These are phyloP conservation scores for Plasmodium gonderi DNA, from an alignment of 169 alveolate genomes.

Conservation along the genomic window DNA sequence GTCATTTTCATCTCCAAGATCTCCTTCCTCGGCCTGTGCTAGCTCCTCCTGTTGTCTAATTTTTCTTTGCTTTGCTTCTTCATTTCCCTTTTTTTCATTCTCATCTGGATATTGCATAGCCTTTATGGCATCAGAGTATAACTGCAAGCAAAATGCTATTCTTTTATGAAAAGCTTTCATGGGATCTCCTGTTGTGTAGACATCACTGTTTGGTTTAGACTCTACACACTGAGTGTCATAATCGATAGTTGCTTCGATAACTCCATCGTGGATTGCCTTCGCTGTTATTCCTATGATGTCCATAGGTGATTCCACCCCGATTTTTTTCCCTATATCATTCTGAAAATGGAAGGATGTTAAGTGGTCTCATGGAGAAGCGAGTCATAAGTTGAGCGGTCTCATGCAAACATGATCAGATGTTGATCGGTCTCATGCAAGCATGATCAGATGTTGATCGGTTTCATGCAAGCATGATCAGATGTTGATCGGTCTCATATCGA, in stretches of 20 bases:
- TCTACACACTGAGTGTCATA: slow-evolving; percentile 88
- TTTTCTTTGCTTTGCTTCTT: slow-evolving; percentile 62
- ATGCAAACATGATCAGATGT: too few species aligned
- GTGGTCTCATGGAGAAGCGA: background rate
- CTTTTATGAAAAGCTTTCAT: slow-evolving; percentile 92
- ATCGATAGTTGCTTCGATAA: slow-evolving; percentile 94
- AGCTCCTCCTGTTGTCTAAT: slow-evolving; percentile 70
- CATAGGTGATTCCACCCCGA: slow-evolving; percentile 91
- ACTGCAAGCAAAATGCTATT: slow-evolving; percentile 93
- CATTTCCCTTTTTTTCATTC: slow-evolving; percentile 72
- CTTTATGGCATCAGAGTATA: slow-evolving; percentile 93
- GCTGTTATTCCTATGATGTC: slow-evolving; percentile 94
- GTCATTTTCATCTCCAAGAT: slow-evolving; percentile 62
- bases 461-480: too few species aligned
- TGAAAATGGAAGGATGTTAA: background rate
- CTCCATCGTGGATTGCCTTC: slow-evolving; percentile 96
- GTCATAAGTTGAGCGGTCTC: too few species aligned
- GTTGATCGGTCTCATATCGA: too few species aligned
- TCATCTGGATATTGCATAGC: slow-evolving; percentile 83
- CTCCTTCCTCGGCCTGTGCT: slow-evolving; percentile 73
- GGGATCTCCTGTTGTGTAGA: slow-evolving; percentile 84
- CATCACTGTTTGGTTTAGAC: slow-evolving; percentile 81
- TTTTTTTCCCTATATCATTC: slow-evolving; percentile 90
- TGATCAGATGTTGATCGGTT: too few species aligned
- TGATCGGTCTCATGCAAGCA: too few species aligned